A percentile compares a stretch with the other conserved stretches of the same genome.
Evolutionary conservation across 768 basidiomycete genomes (phyloP).

Genomic region (Suillus paluster): DNA sequence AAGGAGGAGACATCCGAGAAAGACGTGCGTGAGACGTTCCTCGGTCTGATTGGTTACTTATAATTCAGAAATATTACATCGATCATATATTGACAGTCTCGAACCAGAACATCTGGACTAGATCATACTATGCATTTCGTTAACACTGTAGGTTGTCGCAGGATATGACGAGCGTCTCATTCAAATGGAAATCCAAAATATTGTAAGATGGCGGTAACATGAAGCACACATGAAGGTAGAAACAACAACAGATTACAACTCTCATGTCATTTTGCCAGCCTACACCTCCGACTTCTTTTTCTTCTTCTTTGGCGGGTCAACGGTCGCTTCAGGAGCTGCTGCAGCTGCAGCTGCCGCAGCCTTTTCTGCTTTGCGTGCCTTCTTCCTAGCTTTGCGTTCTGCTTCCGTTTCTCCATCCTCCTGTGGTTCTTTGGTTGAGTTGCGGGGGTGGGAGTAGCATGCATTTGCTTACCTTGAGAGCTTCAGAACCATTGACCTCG

Average conservation of each 20-base stretch:
- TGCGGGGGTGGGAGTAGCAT: slow-evolving; percentile 8
- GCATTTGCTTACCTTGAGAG: slow-evolving; percentile 43
- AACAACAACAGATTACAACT: neutral
- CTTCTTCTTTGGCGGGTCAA: slow-evolving; percentile 50
- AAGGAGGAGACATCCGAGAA: slow-evolving; percentile 31
- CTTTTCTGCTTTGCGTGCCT: slow-evolving; percentile 80
- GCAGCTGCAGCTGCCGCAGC: slow-evolving; percentile 51
- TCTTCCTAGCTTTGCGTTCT: slow-evolving; percentile 80
- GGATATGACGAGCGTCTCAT: neutral
- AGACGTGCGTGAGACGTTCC: neutral
- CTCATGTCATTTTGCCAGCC: neutral
- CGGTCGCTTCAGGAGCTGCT: slow-evolving; percentile 37
- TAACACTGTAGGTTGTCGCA: neutral
- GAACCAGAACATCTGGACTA: too few species aligned
- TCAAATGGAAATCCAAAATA: neutral
- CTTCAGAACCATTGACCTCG: slow-evolving; percentile 49
- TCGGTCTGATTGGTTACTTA: neutral
- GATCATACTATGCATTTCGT: neutral
- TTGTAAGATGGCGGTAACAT: neutral
- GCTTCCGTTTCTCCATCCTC: slow-evolving; percentile 74
- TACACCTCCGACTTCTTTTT: slow-evolving; percentile 41
- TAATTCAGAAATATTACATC: too few species aligned
- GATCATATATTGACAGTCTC: too few species aligned
- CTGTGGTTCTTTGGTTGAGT: slow-evolving; percentile 26
- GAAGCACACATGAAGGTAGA: too few species aligned